Base-by-base conservation (phyloP, 2,329 filamentous ascomycete species). In the Macrophomina pseudophaseolina region DNA sequence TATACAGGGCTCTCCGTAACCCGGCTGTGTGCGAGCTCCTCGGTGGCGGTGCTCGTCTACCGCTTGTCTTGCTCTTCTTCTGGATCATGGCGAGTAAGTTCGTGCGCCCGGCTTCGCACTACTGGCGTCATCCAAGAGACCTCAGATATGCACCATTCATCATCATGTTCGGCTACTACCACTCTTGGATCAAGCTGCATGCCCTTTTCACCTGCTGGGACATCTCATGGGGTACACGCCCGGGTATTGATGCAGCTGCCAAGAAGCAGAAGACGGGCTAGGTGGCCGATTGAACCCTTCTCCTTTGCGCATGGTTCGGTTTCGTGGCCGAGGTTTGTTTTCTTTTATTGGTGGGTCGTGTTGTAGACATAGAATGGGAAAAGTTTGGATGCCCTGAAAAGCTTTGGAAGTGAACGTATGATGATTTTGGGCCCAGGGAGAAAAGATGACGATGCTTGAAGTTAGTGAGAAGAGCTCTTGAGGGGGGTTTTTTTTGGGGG, bases 11-110 rank as follows among this genome's bases (percentile, higher is more conserved):
- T 69, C 65, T 65, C 35, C n/a, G 33, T 35, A 56, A 72, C 67
- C 52, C 28, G 30, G 8, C 16, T 58, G 51, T 66, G 67, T 4
- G 49, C 18, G 6, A 48, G 11, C 48, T 67, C 12, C 65, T 72
- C 59, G 42, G 66, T 28, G 40, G 49, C 12, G 64, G 74, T 30
- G 46, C 65, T 14, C n/a, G 16, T 2, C 52, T 80, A 2, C 18
- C 67, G 14, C 30, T 74, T 0, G 18, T 66, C n/a, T 42, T 67
- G 7, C 67, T 81, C 12, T 68, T 74, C 3, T 3, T 67, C n/a
- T 88, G 83, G 81, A 83, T 89, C 53, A 52, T 87, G 11, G 72
- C 77, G n/a, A 82, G 81, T 42, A 90, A 90, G 79, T 72, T 83
- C 18, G 75, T 88, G 69, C 90, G 90, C 79, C 75, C 87, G 14